phyloP scores from a whole-genome alignment of 2,329 filamentous ascomycete species.

The Aspergillaceae sp. region DNA sequence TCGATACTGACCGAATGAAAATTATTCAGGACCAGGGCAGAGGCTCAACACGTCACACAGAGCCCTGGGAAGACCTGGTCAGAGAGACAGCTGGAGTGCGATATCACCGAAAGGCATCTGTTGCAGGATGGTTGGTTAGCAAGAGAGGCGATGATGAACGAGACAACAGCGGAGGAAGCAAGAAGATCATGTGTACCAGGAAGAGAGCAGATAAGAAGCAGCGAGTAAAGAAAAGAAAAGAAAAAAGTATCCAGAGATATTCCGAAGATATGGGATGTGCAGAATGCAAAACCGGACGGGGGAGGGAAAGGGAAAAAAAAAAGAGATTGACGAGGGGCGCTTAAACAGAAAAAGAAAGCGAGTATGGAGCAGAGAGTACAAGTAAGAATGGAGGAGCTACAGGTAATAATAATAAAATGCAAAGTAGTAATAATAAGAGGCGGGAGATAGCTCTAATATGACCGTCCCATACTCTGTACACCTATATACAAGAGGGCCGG shows the following conservation, averaged over 20 bases:
- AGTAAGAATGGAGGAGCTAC: too few species aligned
- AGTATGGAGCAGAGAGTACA: too few species aligned
- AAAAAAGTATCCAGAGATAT: not conserved
- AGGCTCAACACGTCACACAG: not conserved
- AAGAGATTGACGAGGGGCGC: too few species aligned
- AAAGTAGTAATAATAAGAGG: too few species aligned
- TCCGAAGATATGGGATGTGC: not conserved
- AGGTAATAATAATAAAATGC: too few species aligned
- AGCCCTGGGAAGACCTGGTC: not conserved
- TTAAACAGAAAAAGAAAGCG: too few species aligned
- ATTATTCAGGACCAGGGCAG: not conserved
- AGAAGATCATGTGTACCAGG: not conserved
- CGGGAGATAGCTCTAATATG: too few species aligned
- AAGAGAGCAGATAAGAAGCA: not conserved
- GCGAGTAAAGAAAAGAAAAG: not conserved
- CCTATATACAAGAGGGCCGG: too few species aligned
- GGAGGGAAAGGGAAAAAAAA: too few species aligned
- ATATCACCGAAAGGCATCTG: not conserved
- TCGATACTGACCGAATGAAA: not conserved
- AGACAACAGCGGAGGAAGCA: not conserved
- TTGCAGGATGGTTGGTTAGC: not conserved
- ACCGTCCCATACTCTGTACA: too few species aligned
- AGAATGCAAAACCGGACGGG: not conserved
- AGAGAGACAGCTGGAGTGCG: not conserved
- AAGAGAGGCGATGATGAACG: not conserved